phyloP scores from a whole-genome alignment of 2,329 filamentous ascomycete genomes.

The Aspergillus sojae region DNA sequence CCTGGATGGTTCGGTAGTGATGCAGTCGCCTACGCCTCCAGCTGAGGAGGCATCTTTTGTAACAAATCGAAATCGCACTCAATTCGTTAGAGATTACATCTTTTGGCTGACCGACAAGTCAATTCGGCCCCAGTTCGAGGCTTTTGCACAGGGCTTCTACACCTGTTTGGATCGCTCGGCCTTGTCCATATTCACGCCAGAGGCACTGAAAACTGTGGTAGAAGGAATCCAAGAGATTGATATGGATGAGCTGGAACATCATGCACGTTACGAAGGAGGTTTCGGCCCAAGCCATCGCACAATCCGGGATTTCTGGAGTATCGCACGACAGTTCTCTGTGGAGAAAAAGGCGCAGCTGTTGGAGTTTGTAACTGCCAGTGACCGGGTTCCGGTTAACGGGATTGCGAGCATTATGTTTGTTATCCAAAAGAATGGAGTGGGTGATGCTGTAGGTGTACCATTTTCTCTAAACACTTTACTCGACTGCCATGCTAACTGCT shows the following conservation, averaged over 20 bases:
- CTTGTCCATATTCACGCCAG: slow-evolving; percentile 70
- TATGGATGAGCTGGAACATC: slow-evolving; percentile 69
- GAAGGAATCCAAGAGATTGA: slow-evolving; percentile 85
- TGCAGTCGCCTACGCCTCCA: slow-evolving; percentile 33
- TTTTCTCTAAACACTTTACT: not conserved
- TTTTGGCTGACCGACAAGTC: slow-evolving; percentile 79
- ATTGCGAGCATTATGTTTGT: slow-evolving; percentile 80
- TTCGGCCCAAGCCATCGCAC: slow-evolving; percentile 71
- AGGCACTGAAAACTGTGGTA: slow-evolving; percentile 73
- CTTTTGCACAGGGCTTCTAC: slow-evolving; percentile 80
- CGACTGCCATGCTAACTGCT: slow-evolving; percentile 8
- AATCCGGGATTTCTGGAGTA: slow-evolving; percentile 80
- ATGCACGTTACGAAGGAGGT: slow-evolving; percentile 75
- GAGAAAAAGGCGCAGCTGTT: slow-evolving; percentile 75
- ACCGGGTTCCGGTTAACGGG: slow-evolving; percentile 85
- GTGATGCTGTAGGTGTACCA: slow-evolving; percentile 48
- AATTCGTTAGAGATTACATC: slow-evolving; percentile 84
- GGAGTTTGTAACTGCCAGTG: slow-evolving; percentile 93
- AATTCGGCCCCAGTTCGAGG: slow-evolving; percentile 73
- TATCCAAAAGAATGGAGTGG: slow-evolving; percentile 75
- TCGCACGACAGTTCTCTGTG: slow-evolving; percentile 67
- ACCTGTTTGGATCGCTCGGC: slow-evolving; percentile 72
- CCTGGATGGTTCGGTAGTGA: slow-evolving; percentile 24
- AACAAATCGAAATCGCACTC: slow-evolving; percentile 74
- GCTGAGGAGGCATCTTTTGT: slow-evolving; percentile 68